Conservation (phyloP, 768 basidiomycete species). For the Mycena kentingensis region DNA sequence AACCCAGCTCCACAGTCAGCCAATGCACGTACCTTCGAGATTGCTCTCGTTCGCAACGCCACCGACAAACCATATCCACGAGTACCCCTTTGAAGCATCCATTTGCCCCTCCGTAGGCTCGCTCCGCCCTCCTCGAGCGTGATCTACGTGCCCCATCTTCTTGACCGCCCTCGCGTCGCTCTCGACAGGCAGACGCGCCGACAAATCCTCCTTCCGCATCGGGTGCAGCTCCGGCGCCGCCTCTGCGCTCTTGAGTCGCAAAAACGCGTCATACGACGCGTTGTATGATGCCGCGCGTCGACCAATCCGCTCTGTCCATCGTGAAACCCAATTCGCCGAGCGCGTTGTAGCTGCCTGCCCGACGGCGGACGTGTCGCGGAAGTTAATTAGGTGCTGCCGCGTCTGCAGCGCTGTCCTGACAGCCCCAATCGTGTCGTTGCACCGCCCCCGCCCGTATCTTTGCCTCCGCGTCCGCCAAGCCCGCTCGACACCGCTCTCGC, state of each 20-base stretch:
- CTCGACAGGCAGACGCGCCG: constrained; percentile 4
- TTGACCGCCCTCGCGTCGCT: not conserved
- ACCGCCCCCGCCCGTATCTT: constrained; percentile 4
- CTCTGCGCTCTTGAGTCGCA: not conserved
- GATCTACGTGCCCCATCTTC: constrained; percentile 3
- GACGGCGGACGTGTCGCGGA: not conserved
- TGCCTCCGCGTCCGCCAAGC: not conserved
- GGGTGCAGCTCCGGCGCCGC: not conserved
- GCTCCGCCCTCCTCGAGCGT: not conserved
- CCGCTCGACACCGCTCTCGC: not conserved
- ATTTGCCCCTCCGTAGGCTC: constrained; percentile 1
- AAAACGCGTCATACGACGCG: not conserved
- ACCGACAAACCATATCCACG: constrained; percentile 13
- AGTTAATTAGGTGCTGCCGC: not conserved
- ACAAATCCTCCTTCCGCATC: not conserved
- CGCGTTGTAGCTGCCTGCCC: not conserved
- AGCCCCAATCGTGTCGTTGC: not conserved
- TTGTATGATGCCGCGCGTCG: not conserved
- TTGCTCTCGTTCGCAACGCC: not conserved
- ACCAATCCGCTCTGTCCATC: not conserved
- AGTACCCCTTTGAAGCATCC: not conserved
- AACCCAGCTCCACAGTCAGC: not conserved
- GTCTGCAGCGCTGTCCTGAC: too few species aligned
- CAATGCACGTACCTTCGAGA: not conserved
- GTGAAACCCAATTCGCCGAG: not conserved